A percentile compares a stretch with the other conserved stretches of the same genome.
Conservation (phyloP, 140 eudicot genomes). For the Oenanthe javanica region DNA sequence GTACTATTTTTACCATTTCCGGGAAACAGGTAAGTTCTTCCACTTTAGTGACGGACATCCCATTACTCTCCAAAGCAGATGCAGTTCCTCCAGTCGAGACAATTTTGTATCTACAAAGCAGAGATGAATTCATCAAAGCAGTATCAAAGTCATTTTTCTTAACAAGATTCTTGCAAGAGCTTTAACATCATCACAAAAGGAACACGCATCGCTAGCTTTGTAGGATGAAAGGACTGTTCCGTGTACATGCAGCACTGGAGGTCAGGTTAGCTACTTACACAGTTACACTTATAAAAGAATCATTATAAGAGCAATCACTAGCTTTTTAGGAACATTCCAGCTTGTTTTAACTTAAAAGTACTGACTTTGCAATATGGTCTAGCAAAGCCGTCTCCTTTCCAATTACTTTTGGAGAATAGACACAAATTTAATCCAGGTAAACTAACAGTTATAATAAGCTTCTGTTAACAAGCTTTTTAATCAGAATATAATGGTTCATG, state of each 20-base stretch:
- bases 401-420: neutral
- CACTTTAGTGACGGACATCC: slow-evolving; percentile 78
- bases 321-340: neutral
- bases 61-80: slow-evolving; percentile 68
- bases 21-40: slow-evolving; percentile 88
- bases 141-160: neutral
- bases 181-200: neutral
- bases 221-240: neutral
- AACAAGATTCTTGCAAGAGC: neutral
- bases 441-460: neutral
- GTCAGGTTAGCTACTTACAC: no score
- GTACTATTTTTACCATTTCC: slow-evolving; percentile 55
- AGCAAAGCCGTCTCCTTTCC: neutral
- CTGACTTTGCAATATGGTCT: neutral
- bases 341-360: neutral
- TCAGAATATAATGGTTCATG: neutral
- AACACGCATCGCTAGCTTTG: neutral
- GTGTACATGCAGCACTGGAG: neutral
- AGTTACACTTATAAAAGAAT: no score
- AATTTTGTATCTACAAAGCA: slow-evolving; percentile 50
- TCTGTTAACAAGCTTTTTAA: neutral
- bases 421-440: neutral
- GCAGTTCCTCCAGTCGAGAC: slow-evolving; percentile 99
- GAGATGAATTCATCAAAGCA: neutral
- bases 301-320: neutral